These are phyloP conservation scores for Cytauxzoon felis DNA, from an alignment of 169 alveolate species.

Conservation along the genomic window DNA sequence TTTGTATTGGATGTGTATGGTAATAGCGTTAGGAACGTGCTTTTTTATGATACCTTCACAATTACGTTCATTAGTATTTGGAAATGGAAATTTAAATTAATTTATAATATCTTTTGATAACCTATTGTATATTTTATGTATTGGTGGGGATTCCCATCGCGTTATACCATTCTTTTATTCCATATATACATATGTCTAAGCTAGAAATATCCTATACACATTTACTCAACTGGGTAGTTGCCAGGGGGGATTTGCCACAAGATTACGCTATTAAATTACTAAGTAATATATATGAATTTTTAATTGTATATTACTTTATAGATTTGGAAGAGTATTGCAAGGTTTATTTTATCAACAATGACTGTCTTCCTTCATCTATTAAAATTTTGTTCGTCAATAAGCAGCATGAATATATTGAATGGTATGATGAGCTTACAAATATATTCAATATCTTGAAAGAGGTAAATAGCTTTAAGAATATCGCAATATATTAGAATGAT, in stretches of 20 bases:
- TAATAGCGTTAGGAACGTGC: conserved; percentile 37
- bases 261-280: conserved; percentile 49
- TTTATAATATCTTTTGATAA: neutral
- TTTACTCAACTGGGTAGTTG: conserved; percentile 47
- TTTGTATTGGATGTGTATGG: conserved; percentile 33
- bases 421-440: conserved; percentile 55
- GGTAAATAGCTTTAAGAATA: conserved; percentile 12
- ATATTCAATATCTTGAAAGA: conserved; percentile 27
- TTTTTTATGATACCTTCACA: conserved; percentile 47
- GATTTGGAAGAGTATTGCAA: conserved; percentile 55
- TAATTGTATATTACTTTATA: neutral
- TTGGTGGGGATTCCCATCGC: neutral
- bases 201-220: conserved; percentile 57
- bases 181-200: conserved; percentile 10
- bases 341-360: conserved; percentile 10
- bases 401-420: conserved; percentile 41
- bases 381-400: conserved; percentile 11
- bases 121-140: neutral
- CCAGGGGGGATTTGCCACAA: conserved; percentile 55
- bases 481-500: conserved; percentile 17
- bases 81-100: neutral
- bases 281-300: neutral
- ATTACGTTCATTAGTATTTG: conserved; percentile 27
- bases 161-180: neutral
- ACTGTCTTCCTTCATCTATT: conserved; percentile 15